These are phyloP conservation scores for Lagenidium sp. DNA, from an alignment of 352 stramenopile genomes.

Conservation along the genomic window DNA sequence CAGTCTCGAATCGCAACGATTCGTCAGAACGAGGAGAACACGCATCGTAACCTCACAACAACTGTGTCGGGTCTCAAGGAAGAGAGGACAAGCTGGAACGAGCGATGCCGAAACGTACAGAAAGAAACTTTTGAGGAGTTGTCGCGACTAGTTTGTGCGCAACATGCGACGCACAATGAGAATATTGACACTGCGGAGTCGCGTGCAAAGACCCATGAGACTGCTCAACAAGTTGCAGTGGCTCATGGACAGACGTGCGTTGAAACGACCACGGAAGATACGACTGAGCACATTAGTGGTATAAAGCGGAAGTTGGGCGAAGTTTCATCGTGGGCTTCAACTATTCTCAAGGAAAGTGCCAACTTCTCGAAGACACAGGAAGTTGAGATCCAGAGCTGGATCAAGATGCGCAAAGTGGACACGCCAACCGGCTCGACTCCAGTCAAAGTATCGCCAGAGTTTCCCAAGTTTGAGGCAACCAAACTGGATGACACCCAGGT, in stretches of 20 bases:
- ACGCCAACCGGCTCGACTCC: constrained; percentile 10
- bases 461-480: constrained; percentile 11
- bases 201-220: too few relatives aligned
- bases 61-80: too few relatives aligned
- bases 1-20: constrained; percentile 7
- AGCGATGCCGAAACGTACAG: too few relatives aligned
- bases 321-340: background rate
- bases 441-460: constrained; percentile 9
- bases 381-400: constrained; percentile 7
- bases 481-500: constrained; percentile 1
- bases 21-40: constrained; percentile 2
- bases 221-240: too few relatives aligned
- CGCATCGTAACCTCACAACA: too few relatives aligned
- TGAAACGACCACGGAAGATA: too few relatives aligned
- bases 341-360: constrained; percentile 4
- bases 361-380: constrained; percentile 1
- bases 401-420: constrained; percentile 16
- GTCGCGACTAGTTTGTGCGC: too few relatives aligned
- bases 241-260: too few relatives aligned
- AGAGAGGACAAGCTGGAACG: too few relatives aligned
- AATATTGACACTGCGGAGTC: too few relatives aligned
- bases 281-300: constrained; percentile 4
- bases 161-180: too few relatives aligned
- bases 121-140: too few relatives aligned
- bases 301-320: constrained; percentile 15